Evolutionary conservation across 2,329 filamentous ascomycete genomes (phyloP).

Genomic region (Clathrospora elynae): DNA sequence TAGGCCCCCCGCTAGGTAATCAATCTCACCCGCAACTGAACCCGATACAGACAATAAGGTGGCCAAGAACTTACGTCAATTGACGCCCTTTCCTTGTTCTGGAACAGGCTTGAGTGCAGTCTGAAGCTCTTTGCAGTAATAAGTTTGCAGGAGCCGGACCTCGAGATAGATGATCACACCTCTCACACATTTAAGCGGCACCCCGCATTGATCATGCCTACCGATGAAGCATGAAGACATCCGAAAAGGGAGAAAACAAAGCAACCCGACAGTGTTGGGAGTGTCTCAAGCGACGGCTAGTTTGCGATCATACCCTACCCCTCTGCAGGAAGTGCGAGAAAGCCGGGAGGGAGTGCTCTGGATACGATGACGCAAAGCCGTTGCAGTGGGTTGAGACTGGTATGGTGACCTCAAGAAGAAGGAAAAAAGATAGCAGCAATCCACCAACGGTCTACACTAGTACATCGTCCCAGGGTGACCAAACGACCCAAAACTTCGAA

Average conservation of each 20-base stretch:
- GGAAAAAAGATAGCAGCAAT: conserved; percentile 20
- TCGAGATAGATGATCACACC: too few relatives aligned
- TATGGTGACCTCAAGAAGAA: conserved; percentile 35
- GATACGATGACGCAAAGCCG: conserved; percentile 42
- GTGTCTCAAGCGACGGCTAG: conserved; percentile 39
- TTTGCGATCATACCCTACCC: conserved; percentile 42
- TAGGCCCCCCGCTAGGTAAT: conserved; percentile 7
- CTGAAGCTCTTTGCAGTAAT: conserved; percentile 22
- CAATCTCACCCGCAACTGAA: conserved; percentile 3
- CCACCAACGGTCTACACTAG: conserved; percentile 15
- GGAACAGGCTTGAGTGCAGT: conserved; percentile 4
- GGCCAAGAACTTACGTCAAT: too few relatives aligned
- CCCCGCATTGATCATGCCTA: too few relatives aligned
- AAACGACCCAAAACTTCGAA: too few relatives aligned
- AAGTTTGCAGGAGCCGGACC: conserved; percentile 33
- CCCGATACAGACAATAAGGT: conserved; percentile 13
- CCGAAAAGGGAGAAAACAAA: conserved; percentile 25
- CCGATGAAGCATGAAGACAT: conserved; percentile 11
- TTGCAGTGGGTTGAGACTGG: conserved; percentile 41
- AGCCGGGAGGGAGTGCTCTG: conserved; percentile 37
- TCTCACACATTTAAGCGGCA: too few relatives aligned
- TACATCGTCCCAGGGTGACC: too few relatives aligned
- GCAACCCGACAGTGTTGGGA: conserved; percentile 43
- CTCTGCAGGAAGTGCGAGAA: conserved; percentile 41
- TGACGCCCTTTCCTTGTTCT: too few relatives aligned